Evolutionary conservation across 2,329 filamentous ascomycete species (phyloP).

Genomic region (Dactylellina sp.): DNA sequence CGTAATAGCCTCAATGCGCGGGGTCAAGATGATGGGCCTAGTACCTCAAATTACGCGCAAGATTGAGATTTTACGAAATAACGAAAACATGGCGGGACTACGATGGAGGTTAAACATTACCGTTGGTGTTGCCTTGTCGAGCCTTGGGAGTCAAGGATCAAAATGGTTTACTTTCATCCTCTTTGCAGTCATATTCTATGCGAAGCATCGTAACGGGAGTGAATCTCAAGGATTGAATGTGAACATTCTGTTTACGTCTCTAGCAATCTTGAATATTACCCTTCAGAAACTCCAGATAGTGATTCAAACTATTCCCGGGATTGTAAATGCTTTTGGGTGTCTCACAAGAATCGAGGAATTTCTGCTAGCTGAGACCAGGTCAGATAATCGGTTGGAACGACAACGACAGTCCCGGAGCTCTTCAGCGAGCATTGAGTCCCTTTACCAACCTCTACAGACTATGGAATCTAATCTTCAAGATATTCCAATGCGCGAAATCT

Average conservation of each 20-base stretch:
- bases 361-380: slow-evolving; percentile 38
- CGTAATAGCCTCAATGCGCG: slow-evolving; percentile 51
- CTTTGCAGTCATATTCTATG: slow-evolving; percentile 37
- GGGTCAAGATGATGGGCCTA: slow-evolving; percentile 53
- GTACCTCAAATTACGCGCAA: slow-evolving; percentile 22
- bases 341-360: slow-evolving; percentile 50
- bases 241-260: slow-evolving; percentile 45
- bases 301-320: slow-evolving; percentile 38
- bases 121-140: slow-evolving; percentile 28
- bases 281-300: slow-evolving; percentile 39
- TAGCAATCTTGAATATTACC: slow-evolving; percentile 47
- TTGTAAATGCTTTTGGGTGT: slow-evolving; percentile 48
- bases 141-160: slow-evolving; percentile 38
- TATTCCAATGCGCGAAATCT: slow-evolving; percentile 26
- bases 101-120: slow-evolving; percentile 38
- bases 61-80: slow-evolving; percentile 29
- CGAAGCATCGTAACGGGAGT: slow-evolving; percentile 19
- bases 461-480: neutral
- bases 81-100: slow-evolving; percentile 41
- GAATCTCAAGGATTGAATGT: slow-evolving; percentile 37
- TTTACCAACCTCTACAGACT: neutral
- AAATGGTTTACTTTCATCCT: slow-evolving; percentile 56
- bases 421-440: neutral
- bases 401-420: neutral
- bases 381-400: slow-evolving; percentile 35